These are phyloP conservation scores for Rhodotorula sp. DNA, from an alignment of 1,284 basidiomycete genomes.

Conservation along the genomic window DNA sequence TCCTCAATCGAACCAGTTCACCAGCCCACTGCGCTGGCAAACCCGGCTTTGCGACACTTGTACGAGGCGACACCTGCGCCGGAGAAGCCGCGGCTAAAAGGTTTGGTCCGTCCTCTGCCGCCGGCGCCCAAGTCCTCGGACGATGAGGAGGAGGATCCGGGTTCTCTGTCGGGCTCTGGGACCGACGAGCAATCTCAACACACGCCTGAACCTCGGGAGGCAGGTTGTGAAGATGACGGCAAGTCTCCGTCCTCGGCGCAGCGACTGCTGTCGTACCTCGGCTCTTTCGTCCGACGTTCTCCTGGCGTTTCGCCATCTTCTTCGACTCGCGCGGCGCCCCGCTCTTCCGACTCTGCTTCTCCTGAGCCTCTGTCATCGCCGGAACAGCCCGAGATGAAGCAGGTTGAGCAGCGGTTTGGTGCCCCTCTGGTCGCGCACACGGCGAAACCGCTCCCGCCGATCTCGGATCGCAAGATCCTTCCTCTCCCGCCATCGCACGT, in stretches of 20 bases:
- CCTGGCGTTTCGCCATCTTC: conserved; percentile 14
- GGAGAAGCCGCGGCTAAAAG: conserved; percentile 27
- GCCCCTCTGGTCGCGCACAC: no score
- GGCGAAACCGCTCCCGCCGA: conserved; percentile 14
- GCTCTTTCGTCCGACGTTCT: conserved; percentile 31
- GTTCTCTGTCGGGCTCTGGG: background rate
- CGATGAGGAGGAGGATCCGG: background rate
- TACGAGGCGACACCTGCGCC: conserved; percentile 28
- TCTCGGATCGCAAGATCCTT: conserved; percentile 18
- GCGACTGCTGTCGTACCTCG: conserved; percentile 31
- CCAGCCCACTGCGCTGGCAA: conserved; percentile 32
- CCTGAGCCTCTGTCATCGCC: background rate
- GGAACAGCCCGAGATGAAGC: conserved; percentile 18
- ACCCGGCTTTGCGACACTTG: conserved; percentile 29
- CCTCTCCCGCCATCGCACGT: conserved; percentile 20
- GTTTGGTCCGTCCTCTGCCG: background rate
- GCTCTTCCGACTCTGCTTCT: background rate
- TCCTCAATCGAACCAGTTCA: conserved; percentile 24
- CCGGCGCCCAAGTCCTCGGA: background rate
- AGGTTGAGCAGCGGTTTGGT: background rate
- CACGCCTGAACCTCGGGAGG: background rate
- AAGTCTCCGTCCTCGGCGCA: conserved; percentile 14
- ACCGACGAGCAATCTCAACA: background rate
- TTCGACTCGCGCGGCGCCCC: background rate
- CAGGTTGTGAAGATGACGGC: background rate